A percentile compares a stretch with the other conserved stretches of the same genome.
phyloP scores from a whole-genome alignment of 306 rosid genomes.

The Abrus pulchellus region DNA sequence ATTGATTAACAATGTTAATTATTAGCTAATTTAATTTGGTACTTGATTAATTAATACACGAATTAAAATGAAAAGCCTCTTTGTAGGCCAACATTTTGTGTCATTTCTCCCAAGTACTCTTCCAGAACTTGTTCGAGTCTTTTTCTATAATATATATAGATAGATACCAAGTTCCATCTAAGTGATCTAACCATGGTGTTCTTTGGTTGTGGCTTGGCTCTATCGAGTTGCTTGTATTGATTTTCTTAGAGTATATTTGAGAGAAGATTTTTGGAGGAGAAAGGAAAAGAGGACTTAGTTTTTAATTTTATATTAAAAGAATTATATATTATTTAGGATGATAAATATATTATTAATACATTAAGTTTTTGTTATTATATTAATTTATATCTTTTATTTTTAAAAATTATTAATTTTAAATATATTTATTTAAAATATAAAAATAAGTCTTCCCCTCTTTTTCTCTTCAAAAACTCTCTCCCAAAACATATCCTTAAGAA shows the following conservation, averaged over 20 bases:
- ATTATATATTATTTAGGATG: no score
- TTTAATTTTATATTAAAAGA: no score
- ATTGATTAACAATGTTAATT: conserved; percentile 5
- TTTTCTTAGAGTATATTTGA: background rate
- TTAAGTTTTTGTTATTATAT: no score
- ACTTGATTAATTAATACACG: background rate
- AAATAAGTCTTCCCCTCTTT: no score
- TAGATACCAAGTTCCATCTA: background rate
- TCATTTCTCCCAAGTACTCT: background rate
- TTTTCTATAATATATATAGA: background rate
- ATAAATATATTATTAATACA: no score
- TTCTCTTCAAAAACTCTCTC: no score
- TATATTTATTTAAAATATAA: no score
- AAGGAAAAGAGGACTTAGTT: no score
- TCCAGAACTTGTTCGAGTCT: background rate
- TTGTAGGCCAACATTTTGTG: background rate
- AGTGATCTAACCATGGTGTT: background rate
- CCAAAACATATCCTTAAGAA: background rate
- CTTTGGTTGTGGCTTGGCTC: background rate
- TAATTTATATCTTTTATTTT: no score
- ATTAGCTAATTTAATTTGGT: background rate
- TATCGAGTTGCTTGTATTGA: background rate
- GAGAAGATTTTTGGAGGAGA: no score
- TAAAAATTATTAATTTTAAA: no score
- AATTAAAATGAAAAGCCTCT: conserved; percentile 12